phyloP scores from a whole-genome alignment of 345 rosid species.

The Hibiscus syriacus region DNA sequence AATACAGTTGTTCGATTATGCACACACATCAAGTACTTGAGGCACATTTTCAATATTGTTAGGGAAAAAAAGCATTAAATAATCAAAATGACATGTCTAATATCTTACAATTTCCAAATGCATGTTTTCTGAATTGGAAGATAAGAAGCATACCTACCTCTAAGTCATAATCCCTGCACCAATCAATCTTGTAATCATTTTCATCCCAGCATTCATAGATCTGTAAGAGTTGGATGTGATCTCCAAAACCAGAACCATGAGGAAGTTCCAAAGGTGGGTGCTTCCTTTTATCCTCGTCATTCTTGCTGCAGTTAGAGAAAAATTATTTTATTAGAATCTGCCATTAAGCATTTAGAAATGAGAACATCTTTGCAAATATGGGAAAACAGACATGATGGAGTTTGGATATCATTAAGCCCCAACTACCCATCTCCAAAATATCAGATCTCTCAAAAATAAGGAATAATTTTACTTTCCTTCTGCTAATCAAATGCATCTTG shows the following conservation, averaged over 20 bases:
- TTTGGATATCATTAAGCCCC: neutral
- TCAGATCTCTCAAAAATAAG: neutral
- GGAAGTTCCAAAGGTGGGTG: slow-evolving; percentile 56
- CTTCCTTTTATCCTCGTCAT: slow-evolving; percentile 74
- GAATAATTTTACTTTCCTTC: neutral
- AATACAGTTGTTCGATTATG: no score
- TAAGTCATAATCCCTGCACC: slow-evolving; percentile 73
- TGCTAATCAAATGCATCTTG: neutral
- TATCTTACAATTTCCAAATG: neutral
- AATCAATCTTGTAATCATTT: slow-evolving; percentile 48
- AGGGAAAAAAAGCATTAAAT: neutral
- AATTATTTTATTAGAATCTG: neutral
- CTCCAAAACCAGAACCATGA: no score
- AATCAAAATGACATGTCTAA: neutral
- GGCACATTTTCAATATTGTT: neutral
- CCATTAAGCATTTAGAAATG: neutral
- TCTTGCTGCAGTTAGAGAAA: slow-evolving; percentile 37
- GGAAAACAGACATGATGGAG: neutral
- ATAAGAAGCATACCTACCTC: slow-evolving; percentile 49
- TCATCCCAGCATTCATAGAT: slow-evolving; percentile 78
- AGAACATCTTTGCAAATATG: neutral
- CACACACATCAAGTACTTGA: neutral
- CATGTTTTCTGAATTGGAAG: slow-evolving; percentile 9
- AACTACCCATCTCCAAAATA: neutral
- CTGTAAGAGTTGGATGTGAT: slow-evolving; percentile 83